Evolutionary conservation across 805 yeast species (phyloP), one percentile per base, ranked within the genome.

Genomic region (Zygosaccharomyces rouxii): DNA sequence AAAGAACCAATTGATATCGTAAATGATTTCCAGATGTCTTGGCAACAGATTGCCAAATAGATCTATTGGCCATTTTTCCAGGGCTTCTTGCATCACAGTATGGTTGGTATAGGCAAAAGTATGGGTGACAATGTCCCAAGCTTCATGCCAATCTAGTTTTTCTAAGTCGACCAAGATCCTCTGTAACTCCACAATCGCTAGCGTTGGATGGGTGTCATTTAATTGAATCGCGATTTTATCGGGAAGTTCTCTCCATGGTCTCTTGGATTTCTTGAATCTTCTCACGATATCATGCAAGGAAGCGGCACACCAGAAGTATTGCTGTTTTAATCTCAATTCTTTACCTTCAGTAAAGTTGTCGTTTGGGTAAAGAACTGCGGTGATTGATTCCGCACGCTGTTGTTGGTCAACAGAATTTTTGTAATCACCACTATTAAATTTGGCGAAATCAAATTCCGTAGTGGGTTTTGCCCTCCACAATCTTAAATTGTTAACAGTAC

Each of bases 241-340:
- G 16, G 96, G 80, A 66, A 89, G 86, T 64, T 85, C 89, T 30
- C 75, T 62, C 95, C 96, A 89, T 41, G 89, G 78, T 59, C 80
- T 76, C 58, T 77, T 77, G 47, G 82, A 68, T 71, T 90, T 90
- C 69, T 89, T 84, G 72, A 86, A 89, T 62, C 97, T 79, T 65
- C 97, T 83, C 38, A 89, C 80, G 57, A 89, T 89, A 67, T 89
- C 97, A 60, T 86, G 89, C 57, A 90, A 76, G 13, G 96, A 87
- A 29, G 97, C 97, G 44, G 95, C 83, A 46, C 90, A 96, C 97
- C 97, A 89, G 71, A 89, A 90, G 70, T 89, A 90, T 70, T 89
- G 97, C 73, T 89, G 97, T 70, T 90, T 90, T 68, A 89, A 79
- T 66, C 97, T 81, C 63, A 89, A 76, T 66, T 88, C 96, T 70